Evolutionary conservation across 306 rosid genomes (phyloP), one percentile per base, ranked within the genome.

Genomic region (Oxytropis ochrocephala): DNA sequence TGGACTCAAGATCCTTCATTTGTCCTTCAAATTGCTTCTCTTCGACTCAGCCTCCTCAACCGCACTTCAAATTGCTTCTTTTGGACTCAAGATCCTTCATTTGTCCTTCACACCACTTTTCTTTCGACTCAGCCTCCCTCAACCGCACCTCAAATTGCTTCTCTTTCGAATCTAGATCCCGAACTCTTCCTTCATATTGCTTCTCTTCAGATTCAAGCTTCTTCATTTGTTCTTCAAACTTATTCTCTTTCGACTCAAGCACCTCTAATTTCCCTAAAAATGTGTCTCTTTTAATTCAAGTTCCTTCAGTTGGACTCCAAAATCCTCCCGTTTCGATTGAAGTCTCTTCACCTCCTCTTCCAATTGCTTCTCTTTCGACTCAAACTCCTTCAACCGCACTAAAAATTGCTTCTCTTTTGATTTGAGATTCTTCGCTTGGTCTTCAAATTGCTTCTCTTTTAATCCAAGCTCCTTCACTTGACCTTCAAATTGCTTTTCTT

Each of bases 141-240:
- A 5, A 2, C 35, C 2, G 2, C 35, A 32, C 2, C 5, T 32
- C 35, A 32, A 32, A 2, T 5, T 32, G 35, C 2, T 32, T 32
- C 35, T 32, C 35, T 32, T 5, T 32, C 5, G 5, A 32, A 2
- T 32, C 35, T 32, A 32, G 35, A 2, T 32, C 35, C 35, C 5
- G 35, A 32, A 32, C 35, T 32, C 35, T 32, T 27, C n/a, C 60
- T 56, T 82, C 74, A 16, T 17, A 32, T 6, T 74, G 70, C 10
- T 49, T 72, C 51, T 72, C 80, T 14, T 74, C 70, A 46, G 38
- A 41, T 13, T 42, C 66, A 19, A 79, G 65, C 14, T 72, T 64
- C 48, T 51, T 43, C 0, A 0, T 13, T 13, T 7, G 59, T 6
- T 9, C 13, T 43, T 78, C 57, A 47, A 32, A 1, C 3, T 56